Percentiles rank a stretch among this genome's conserved stretches.
Conservation (phyloP, 768 basidiomycete species). For the Mycena kentingensis region DNA sequence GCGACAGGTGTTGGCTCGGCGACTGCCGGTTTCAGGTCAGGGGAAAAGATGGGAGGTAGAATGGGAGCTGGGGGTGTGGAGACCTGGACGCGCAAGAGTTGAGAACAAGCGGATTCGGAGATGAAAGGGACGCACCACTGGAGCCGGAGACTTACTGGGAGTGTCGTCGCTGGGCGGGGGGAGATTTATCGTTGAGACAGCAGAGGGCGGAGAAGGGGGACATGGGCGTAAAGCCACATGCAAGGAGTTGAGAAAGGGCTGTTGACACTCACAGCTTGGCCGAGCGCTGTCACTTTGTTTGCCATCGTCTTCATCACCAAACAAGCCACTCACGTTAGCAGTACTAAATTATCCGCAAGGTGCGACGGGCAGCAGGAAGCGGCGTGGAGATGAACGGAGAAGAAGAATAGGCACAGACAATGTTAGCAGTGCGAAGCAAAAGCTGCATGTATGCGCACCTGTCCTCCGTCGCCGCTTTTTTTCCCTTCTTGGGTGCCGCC, state of each 20-base stretch:
- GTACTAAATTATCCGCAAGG: conserved; percentile 2
- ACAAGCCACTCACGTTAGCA: conserved; percentile 5
- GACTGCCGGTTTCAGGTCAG: conserved; percentile 20
- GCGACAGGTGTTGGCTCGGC: conserved; percentile 14
- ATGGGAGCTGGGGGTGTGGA: conserved; percentile 4
- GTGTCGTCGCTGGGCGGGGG: conserved; percentile 55
- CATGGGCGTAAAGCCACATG: conserved; percentile 53
- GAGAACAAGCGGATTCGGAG: neutral
- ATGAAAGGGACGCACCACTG: conserved; percentile 11
- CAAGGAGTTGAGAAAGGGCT: conserved; percentile 18
- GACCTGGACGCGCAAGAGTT: neutral
- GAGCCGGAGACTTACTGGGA: conserved; percentile 34
- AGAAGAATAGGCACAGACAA: neutral
- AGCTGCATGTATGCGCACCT: conserved; percentile 5
- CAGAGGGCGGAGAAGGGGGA: conserved; percentile 64
- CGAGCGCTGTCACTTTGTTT: conserved; percentile 15
- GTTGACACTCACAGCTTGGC: conserved; percentile 25
- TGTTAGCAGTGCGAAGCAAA: neutral
- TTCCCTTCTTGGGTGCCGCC: conserved; percentile 20
- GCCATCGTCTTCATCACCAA: neutral
- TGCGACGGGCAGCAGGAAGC: conserved; percentile 7
- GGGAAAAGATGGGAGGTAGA: conserved; percentile 11
- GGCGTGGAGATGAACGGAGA: neutral
- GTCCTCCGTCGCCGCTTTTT: conserved; percentile 15
- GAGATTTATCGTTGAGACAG: conserved; percentile 52